phyloP scores from a whole-genome alignment of 192 early-diverging fungal genomes.

The Linnemannia schmuckeri region DNA sequence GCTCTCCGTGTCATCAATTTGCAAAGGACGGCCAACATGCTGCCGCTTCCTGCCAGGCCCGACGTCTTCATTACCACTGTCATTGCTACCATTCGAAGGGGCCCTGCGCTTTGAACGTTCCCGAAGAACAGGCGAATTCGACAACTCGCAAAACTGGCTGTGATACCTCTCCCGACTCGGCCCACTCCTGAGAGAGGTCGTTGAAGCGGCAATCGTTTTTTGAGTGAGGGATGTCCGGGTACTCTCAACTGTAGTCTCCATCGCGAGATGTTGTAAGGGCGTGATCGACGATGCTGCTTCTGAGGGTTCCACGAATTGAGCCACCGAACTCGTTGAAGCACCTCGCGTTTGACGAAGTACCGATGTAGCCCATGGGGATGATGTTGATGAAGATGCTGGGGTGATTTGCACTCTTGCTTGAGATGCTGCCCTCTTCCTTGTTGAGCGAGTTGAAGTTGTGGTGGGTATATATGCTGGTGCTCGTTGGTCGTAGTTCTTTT shows the following conservation, averaged over 20 bases:
- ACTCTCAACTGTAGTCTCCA: background rate
- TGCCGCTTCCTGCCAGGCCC: background rate
- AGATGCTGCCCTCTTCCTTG: background rate
- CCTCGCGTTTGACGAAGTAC: background rate
- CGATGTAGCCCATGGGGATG: background rate
- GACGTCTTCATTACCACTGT: background rate
- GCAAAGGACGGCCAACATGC: background rate
- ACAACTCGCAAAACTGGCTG: background rate
- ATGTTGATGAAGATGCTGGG: background rate
- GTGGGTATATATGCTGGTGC: background rate
- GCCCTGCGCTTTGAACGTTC: background rate
- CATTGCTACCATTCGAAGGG: background rate
- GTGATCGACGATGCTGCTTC: background rate
- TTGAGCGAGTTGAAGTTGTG: background rate
- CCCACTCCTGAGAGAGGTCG: background rate
- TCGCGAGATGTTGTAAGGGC: background rate
- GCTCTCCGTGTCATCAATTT: background rate
- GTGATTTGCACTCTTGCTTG: background rate
- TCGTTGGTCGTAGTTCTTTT: background rate
- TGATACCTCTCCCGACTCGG: background rate
- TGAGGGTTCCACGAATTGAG: background rate
- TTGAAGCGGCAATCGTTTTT: background rate
- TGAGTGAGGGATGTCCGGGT: background rate
- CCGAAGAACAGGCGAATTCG: background rate
- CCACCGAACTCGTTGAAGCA: background rate